Conservation (phyloP, 2,329 filamentous ascomycete genomes). For the Mycogone perniciosa region DNA sequence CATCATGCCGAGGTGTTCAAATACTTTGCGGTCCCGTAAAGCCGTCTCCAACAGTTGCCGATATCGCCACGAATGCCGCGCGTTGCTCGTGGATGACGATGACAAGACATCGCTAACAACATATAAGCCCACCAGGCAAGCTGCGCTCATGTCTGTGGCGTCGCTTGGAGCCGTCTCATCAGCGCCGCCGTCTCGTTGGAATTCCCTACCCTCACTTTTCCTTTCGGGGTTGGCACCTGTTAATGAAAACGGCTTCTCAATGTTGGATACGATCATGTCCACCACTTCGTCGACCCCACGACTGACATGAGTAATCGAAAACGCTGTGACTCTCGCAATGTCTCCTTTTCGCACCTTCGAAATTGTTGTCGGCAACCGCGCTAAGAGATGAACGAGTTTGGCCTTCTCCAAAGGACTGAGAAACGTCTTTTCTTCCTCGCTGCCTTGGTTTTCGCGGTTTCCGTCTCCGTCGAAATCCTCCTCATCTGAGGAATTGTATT, state of each 20-base stretch:
- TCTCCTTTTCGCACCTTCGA: slow-evolving; percentile 75
- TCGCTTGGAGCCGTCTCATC: slow-evolving; percentile 36
- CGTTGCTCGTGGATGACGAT: slow-evolving; percentile 66
- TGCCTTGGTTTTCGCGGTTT: slow-evolving; percentile 39
- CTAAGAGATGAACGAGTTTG: slow-evolving; percentile 76
- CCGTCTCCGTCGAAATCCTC: slow-evolving; percentile 62
- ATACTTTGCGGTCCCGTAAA: slow-evolving; percentile 61
- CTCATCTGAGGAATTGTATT: slow-evolving; percentile 83
- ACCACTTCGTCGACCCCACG: slow-evolving; percentile 85
- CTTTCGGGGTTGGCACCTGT: slow-evolving; percentile 61
- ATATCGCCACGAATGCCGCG: slow-evolving; percentile 82
- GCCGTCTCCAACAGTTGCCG: slow-evolving; percentile 71
- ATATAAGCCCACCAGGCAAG: slow-evolving; percentile 76
- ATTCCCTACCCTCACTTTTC: slow-evolving; percentile 31
- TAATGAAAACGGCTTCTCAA: slow-evolving; percentile 68
- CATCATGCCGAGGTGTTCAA: slow-evolving; percentile 68
- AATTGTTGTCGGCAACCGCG: slow-evolving; percentile 69
- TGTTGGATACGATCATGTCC: slow-evolving; percentile 77
- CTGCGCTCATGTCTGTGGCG: slow-evolving; percentile 57
- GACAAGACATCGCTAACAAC: slow-evolving; percentile 72
- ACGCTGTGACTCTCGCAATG: slow-evolving; percentile 76
- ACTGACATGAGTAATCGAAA: slow-evolving; percentile 82
- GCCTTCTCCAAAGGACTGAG: slow-evolving; percentile 79
- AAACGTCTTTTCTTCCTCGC: slow-evolving; percentile 53
- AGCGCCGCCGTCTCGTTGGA: slow-evolving; percentile 19